Evolutionary conservation across 2,329 filamentous ascomycete species (phyloP).

Genomic region (Microdochium nivale): DNA sequence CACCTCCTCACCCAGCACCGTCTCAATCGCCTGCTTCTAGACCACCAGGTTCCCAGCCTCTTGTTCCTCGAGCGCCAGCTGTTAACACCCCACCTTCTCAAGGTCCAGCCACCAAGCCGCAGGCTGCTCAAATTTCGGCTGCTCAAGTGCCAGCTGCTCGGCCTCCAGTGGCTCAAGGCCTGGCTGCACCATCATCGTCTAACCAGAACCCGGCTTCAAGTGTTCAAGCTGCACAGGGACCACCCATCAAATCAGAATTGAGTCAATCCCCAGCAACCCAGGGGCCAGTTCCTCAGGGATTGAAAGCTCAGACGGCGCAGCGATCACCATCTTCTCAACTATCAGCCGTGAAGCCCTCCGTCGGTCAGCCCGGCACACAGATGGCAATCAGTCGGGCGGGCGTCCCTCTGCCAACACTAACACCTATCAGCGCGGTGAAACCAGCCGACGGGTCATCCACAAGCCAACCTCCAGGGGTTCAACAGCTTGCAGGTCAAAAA

Average conservation of each 20-base stretch:
- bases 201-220: background rate
- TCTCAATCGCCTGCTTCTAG: background rate
- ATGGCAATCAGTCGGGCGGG: background rate
- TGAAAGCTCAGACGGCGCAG: background rate
- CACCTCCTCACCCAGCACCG: background rate
- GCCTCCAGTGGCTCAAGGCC: background rate
- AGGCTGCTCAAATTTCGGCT: background rate
- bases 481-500: conserved; percentile 1
- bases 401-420: background rate
- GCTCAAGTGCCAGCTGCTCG: background rate
- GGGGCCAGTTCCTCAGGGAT: background rate
- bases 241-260: background rate
- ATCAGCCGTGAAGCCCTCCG: background rate
- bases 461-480: background rate
- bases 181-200: background rate
- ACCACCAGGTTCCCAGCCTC: background rate
- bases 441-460: background rate
- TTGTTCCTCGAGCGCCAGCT: background rate
- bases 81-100: background rate
- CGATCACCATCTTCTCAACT: background rate
- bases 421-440: background rate
- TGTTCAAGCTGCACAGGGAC: background rate
- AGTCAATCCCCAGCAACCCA: background rate
- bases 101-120: background rate
- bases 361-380: background rate